These are phyloP conservation scores for Fonsecaea pugnacius DNA, from an alignment of 2,329 filamentous ascomycete genomes.

Conservation along the genomic window DNA sequence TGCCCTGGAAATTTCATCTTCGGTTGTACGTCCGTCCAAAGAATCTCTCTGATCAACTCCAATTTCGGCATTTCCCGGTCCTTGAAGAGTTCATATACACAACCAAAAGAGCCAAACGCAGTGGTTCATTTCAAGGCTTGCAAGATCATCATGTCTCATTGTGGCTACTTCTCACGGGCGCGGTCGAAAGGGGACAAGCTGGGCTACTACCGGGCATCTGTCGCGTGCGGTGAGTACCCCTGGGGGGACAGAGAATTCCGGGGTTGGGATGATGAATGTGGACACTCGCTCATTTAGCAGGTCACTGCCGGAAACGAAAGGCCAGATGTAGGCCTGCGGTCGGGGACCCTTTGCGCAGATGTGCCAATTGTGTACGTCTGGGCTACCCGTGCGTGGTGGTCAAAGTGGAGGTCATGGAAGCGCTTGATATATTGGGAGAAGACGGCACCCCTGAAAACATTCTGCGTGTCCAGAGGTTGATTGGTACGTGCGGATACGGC, in stretches of 20 bases:
- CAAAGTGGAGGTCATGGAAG: slow-evolving; percentile 24
- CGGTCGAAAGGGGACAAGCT: slow-evolving; percentile 17
- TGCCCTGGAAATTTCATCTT: not conserved
- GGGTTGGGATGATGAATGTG: not conserved
- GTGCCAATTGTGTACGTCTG: slow-evolving; percentile 16
- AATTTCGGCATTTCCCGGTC: not conserved
- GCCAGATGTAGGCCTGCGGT: slow-evolving; percentile 18
- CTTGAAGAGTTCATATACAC: not conserved
- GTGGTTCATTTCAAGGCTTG: not conserved
- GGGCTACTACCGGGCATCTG: slow-evolving; percentile 20
- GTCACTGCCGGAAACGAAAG: slow-evolving; percentile 18
- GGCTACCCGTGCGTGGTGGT: slow-evolving; percentile 18
- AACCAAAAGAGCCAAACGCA: not conserved
- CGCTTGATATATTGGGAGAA: slow-evolving; percentile 14
- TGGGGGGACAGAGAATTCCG: not conserved
- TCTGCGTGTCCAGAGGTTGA: slow-evolving; percentile 15
- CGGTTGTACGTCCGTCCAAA: too few species aligned
- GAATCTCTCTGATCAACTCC: slow-evolving; percentile 1
- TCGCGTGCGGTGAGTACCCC: slow-evolving; percentile 16
- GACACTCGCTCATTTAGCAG: slow-evolving; percentile 13
- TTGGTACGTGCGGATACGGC: slow-evolving; percentile 4
- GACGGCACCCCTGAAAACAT: slow-evolving; percentile 18
- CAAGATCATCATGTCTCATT: slow-evolving; percentile 8
- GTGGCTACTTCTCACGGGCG: slow-evolving; percentile 17
- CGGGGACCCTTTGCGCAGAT: slow-evolving; percentile 8